Evolutionary conservation across 352 stramenopile species (phyloP).

Genomic region (Pythium coloratum): DNA sequence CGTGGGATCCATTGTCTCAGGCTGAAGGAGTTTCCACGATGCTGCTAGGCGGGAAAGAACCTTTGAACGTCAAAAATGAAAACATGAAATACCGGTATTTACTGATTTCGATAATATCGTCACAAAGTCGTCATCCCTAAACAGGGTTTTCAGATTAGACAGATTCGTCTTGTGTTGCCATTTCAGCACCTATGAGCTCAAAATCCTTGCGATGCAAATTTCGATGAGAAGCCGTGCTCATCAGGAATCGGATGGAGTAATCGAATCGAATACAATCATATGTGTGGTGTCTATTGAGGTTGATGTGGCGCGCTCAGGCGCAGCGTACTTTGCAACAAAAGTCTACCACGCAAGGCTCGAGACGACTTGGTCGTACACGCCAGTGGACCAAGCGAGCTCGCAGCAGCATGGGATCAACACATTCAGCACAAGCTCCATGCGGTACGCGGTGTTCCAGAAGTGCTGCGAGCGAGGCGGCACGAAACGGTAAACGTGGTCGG

Average conservation of each 20-base stretch:
- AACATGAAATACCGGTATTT: slow-evolving; percentile 8
- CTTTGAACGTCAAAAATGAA: background rate
- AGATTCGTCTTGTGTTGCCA: no score
- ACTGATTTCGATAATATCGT: background rate
- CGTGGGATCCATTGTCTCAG: background rate
- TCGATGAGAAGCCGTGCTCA: no score
- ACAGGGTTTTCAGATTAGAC: no score
- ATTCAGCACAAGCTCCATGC: slow-evolving; percentile 84
- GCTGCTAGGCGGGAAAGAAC: slow-evolving; percentile 2
- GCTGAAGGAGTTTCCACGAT: background rate
- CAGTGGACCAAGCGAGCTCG: slow-evolving; percentile 40
- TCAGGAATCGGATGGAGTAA: no score
- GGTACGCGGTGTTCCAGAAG: slow-evolving; percentile 79
- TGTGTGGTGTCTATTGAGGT: background rate
- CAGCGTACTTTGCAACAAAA: background rate
- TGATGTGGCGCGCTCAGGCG: background rate
- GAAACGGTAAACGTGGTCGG: slow-evolving; percentile 82
- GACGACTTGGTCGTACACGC: slow-evolving; percentile 28
- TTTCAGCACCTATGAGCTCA: no score
- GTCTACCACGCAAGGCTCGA: slow-evolving; percentile 14
- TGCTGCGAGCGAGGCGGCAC: slow-evolving; percentile 65
- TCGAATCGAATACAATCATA: background rate
- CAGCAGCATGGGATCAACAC: slow-evolving; percentile 75
- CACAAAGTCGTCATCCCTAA: no score
- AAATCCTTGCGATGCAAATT: no score